Base-by-base conservation (phyloP, 257 asterid genomes). In the Paraleonurus japonicus region DNA sequence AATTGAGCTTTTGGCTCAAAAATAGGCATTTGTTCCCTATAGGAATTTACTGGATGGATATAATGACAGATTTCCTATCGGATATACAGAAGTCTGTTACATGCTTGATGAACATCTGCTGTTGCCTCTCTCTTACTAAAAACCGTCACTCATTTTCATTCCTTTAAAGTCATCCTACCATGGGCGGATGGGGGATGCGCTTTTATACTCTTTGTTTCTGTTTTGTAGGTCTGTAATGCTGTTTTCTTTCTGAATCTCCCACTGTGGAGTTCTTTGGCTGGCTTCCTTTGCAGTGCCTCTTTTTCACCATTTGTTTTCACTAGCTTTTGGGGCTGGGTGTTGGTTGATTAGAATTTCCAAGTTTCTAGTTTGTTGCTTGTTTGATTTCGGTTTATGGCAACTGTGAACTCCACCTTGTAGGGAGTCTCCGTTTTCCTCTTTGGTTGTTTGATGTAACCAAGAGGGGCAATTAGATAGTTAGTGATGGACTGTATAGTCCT, bases 1-100 rank as follows among this genome's bases (percentile, higher is more conserved):
- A 17, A 16, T 78, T 43, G 15, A 53, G 24, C 69, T 72, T 64
- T 73, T 26, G 70, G 61, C 19, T 68, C 51, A 32, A 67, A 54
- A 23, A 30, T 37, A 51, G 58, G 65, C 26, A 16, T 48, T 33
- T 55, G 75, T 61, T 66, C 54, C 67, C 19, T 70, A 73, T 3
- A 61, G 64, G 51, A 26, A 63, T 61, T 35, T 59, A 39, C 58
- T 41, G 35, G 51, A 71, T 2, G 20, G 72, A 65, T 54, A 26
- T 1, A 13, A n/a, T 47, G 70, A 61, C 48, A 17, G 75, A 63
- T 63, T 69, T 13, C 50, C 22, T 16, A 32, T 47, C 4, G 58
- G 13, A 50, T 50, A 20, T 50, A 50, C 58, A 6, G 23, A 19
- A 50, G 17, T 17, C 58, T 17, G 13, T 50, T 50, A 8, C 58